Evolutionary conservation across 2,329 filamentous ascomycete species (phyloP).

Genomic region (Didymella exigua): DNA sequence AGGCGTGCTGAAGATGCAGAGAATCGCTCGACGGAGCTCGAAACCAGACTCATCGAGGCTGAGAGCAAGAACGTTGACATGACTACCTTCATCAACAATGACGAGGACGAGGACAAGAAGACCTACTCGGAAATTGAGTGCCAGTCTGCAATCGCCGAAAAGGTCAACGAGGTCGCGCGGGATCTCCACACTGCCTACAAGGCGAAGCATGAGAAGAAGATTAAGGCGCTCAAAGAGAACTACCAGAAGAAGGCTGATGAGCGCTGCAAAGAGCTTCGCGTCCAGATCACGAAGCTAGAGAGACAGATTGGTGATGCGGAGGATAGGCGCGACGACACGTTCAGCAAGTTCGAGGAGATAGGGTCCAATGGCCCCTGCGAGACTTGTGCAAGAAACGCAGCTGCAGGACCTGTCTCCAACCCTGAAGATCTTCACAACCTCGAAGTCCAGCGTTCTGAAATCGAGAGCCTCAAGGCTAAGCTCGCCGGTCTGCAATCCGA

Average conservation of each 20-base stretch:
- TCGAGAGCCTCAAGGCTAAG: conserved; percentile 73
- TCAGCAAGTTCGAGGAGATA: conserved; percentile 58
- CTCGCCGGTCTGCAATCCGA: conserved; percentile 77
- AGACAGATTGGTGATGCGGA: conserved; percentile 78
- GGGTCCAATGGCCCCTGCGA: conserved; percentile 16
- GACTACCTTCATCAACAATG: conserved; percentile 57
- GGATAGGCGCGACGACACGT: conserved; percentile 67
- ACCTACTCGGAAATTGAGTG: conserved; percentile 52
- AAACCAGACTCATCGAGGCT: conserved; percentile 51
- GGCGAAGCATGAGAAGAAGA: conserved; percentile 95
- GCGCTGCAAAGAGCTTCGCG: conserved; percentile 78
- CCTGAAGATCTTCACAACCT: conserved; percentile 55
- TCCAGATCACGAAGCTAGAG: conserved; percentile 69
- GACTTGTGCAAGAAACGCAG: conserved; percentile 21
- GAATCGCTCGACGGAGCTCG: conserved; percentile 74
- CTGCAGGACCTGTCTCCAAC: conserved; percentile 16
- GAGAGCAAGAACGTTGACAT: conserved; percentile 77
- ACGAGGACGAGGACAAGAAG: conserved; percentile 45
- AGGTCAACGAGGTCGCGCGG: conserved; percentile 73
- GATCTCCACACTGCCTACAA: conserved; percentile 95
- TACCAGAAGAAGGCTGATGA: conserved; percentile 91
- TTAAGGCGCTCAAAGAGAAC: conserved; percentile 80
- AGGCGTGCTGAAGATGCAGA: conserved; percentile 76
- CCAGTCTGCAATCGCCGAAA: conserved; percentile 79
- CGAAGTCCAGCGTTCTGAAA: conserved; percentile 70